Evolutionary conservation across 2,329 filamentous ascomycete species (phyloP), one percentile per base, ranked within the genome.

Genomic region (Rhynchosporium agropyri): DNA sequence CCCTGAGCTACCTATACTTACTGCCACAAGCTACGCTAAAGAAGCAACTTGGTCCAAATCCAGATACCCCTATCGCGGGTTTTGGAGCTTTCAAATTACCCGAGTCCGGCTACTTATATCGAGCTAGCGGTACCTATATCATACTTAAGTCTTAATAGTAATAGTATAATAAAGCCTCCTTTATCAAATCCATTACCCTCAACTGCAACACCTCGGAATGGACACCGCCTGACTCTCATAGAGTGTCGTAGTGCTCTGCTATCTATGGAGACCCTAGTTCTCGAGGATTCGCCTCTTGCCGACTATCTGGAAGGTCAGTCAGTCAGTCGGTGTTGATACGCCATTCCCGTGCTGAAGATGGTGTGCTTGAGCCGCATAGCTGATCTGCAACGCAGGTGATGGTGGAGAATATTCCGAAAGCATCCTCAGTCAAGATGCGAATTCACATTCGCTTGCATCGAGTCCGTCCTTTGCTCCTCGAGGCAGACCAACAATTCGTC

Each of bases 271-370:
- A 87, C 90, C 73, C 83, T 97, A 72, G 86, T 97, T 71, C 90
- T 90, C 78, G 86, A 95, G 79, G 88, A 92, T 79, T 90, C 91
- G 75, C 93, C 93, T 71, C 83, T 97, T 78, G 92, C 92, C 75
- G 87, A 90, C 73, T 95, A 95, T 79, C 86, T 97, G 71, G 89
- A 93, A 86, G 92, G 93, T 95, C 78, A 73, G 81, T 77, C 33
- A 36, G 33, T 36, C 78, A 73, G 81, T 77, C 62, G 15, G 46
- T 55, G 38, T 43, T 29, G 31, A 29, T 29, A 26, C 45, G 26
- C 36, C 56, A 42, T 49, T 45, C 45, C n/a, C 45, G 45, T 49
- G n/a, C 45, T 15, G 38, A 49, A 50, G 33, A 49, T 33, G 15
- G n/a, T 33, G 50, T 40, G 56, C 50, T 58, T 58, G 56, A 58